These are phyloP conservation scores for Cladophialophora carrionii DNA, from an alignment of 2,329 filamentous ascomycete species.

Conservation along the genomic window DNA sequence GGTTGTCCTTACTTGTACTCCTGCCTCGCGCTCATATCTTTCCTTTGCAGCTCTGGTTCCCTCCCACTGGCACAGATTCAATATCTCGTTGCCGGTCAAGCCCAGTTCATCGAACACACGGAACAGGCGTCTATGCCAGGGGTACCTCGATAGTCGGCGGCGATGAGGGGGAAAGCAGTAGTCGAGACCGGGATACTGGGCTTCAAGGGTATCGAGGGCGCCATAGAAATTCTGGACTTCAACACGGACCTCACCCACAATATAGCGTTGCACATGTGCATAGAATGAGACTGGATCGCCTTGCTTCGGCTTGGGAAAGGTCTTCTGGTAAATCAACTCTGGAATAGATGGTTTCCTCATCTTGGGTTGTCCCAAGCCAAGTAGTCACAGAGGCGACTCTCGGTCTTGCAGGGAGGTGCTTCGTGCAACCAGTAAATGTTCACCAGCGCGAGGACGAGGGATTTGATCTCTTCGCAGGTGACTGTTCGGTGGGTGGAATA, in stretches of 20 bases:
- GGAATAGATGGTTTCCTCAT: constrained; percentile 66
- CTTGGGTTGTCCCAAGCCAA: constrained; percentile 35
- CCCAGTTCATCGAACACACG: constrained; percentile 62
- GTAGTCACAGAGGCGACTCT: background rate
- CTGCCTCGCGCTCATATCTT: constrained; percentile 58
- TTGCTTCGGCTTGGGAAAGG: constrained; percentile 60
- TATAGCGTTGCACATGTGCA: constrained; percentile 62
- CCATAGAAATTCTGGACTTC: constrained; percentile 69
- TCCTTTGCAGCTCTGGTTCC: constrained; percentile 54
- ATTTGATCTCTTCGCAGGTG: background rate
- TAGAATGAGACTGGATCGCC: constrained; percentile 63
- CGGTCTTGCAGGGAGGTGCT: background rate
- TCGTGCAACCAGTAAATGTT: background rate
- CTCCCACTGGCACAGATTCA: constrained; percentile 64
- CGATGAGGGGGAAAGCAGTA: constrained; percentile 65
- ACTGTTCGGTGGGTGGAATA: background rate
- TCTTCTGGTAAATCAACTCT: constrained; percentile 61
- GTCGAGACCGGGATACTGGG: constrained; percentile 67
- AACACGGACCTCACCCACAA: constrained; percentile 67
- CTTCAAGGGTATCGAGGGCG: constrained; percentile 65
- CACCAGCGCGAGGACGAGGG: background rate
- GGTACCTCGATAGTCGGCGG: constrained; percentile 64
- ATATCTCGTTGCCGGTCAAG: constrained; percentile 63
- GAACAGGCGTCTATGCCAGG: constrained; percentile 64
- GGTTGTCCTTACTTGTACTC: constrained; percentile 63